phyloP scores from a whole-genome alignment of 441 rosid species.

The Sinapis alba region DNA sequence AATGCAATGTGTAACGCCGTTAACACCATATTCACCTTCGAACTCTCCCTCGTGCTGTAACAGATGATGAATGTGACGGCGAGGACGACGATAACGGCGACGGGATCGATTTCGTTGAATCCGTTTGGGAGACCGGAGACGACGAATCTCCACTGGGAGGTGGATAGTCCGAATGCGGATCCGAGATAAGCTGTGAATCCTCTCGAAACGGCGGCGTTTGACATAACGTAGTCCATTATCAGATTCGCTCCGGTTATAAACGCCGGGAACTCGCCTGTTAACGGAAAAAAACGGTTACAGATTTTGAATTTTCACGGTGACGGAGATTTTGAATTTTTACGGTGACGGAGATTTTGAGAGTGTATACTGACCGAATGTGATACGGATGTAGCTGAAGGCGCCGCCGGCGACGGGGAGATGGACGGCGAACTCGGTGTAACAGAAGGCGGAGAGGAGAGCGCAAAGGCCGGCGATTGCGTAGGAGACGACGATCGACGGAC shows the following conservation, averaged over 20 bases:
- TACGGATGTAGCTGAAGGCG: conserved; percentile 86
- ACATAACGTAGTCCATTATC: conserved; percentile 80
- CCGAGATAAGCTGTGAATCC: conserved; percentile 74
- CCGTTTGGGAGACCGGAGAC: conserved; percentile 71
- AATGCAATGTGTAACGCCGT: conserved; percentile 76
- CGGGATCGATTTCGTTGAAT: conserved; percentile 69
- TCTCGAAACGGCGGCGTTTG: conserved; percentile 94
- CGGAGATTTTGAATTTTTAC: not conserved
- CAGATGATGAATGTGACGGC: conserved; percentile 72
- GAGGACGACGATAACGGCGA: conserved; percentile 63
- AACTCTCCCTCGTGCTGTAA: conserved; percentile 80
- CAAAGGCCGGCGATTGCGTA: conserved; percentile 91
- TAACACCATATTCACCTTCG: conserved; percentile 69
- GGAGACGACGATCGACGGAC: conserved; percentile 79
- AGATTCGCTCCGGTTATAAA: conserved; percentile 84
- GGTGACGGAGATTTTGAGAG: not conserved
- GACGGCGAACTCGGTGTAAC: conserved; percentile 97
- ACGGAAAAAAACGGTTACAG: conserved; percentile 18
- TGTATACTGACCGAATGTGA: conserved; percentile 67
- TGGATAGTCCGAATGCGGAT: conserved; percentile 63
- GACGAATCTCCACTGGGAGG: conserved; percentile 62
- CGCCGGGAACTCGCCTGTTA: conserved; percentile 80
- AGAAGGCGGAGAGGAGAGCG: conserved; percentile 91
- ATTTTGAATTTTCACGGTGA: not conserved
- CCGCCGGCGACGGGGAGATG: conserved; percentile 98